These are phyloP conservation scores for Nannochloropsis gaditana DNA, from an alignment of 108 stramenopile species.

Conservation along the genomic window DNA sequence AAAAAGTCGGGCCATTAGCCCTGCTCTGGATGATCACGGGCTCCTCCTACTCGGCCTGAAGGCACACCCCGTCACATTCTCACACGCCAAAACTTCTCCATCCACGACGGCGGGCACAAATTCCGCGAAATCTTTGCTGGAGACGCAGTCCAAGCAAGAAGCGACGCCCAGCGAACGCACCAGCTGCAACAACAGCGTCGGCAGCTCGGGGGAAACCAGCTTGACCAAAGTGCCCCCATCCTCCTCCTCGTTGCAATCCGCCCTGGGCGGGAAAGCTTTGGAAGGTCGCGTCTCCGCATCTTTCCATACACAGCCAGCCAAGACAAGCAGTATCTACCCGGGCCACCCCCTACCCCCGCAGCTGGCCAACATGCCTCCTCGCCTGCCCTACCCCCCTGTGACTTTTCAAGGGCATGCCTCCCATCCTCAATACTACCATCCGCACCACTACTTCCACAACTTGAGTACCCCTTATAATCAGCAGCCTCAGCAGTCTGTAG, in stretches of 20 bases:
- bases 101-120: neutral
- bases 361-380: neutral
- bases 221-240: neutral
- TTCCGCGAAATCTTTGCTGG: neutral
- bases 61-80: neutral
- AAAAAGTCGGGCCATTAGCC: neutral
- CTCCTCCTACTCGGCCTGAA: neutral
- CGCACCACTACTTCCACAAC: neutral
- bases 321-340: neutral
- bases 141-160: neutral
- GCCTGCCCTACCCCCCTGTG: neutral
- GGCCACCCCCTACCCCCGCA: neutral
- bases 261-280: neutral
- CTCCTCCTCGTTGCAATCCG: neutral
- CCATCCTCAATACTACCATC: neutral
- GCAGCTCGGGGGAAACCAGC: neutral
- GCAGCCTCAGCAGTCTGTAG: neutral
- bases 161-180: neutral
- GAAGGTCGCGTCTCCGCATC: neutral
- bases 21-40: neutral
- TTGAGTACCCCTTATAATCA: neutral
- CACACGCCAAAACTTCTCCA: neutral
- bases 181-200: neutral
- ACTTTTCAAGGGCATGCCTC: neutral
- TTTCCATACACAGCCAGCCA: too few relatives aligned